Evolutionary conservation across 148 eudicot genomes (phyloP).

Genomic region (Tetragonia tetragonoides): DNA sequence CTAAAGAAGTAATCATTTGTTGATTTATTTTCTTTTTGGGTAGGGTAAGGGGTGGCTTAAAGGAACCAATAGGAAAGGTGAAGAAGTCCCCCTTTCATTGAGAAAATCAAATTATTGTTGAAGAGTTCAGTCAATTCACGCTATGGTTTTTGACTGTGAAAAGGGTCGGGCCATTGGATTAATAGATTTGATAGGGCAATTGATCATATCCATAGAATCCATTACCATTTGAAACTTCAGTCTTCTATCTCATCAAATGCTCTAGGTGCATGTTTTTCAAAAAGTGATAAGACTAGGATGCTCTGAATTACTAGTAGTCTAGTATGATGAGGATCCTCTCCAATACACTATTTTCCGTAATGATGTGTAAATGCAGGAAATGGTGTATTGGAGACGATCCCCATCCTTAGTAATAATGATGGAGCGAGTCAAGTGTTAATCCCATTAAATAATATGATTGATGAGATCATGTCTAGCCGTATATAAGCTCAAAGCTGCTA

Average conservation of each 20-base stretch:
- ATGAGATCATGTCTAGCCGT: too few species aligned
- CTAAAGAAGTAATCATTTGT: too few species aligned
- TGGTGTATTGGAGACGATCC: too few species aligned
- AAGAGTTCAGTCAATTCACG: constrained; percentile 16
- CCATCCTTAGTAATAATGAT: too few species aligned
- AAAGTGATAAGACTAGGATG: too few species aligned
- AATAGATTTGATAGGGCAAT: not conserved
- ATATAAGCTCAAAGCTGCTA: too few species aligned
- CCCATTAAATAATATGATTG: too few species aligned
- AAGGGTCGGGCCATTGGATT: not conserved
- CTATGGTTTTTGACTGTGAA: not conserved
- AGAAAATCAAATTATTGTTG: not conserved
- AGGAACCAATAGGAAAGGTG: constrained; percentile 5
- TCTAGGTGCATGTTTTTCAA: not conserved
- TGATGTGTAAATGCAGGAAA: too few species aligned
- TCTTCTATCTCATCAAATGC: not conserved
- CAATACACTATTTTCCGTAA: too few species aligned
- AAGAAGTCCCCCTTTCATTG: constrained; percentile 8
- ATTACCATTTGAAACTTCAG: not conserved
- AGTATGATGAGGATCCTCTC: too few species aligned
- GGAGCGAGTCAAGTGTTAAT: too few species aligned
- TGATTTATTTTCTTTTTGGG: not conserved
- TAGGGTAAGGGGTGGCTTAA: not conserved
- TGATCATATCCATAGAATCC: not conserved
- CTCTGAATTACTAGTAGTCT: too few species aligned